Percentiles rank a stretch among this genome's conserved stretches.
Evolutionary conservation across 2,329 filamentous ascomycete species (phyloP).

Genomic region (Clathrospora elynae): DNA sequence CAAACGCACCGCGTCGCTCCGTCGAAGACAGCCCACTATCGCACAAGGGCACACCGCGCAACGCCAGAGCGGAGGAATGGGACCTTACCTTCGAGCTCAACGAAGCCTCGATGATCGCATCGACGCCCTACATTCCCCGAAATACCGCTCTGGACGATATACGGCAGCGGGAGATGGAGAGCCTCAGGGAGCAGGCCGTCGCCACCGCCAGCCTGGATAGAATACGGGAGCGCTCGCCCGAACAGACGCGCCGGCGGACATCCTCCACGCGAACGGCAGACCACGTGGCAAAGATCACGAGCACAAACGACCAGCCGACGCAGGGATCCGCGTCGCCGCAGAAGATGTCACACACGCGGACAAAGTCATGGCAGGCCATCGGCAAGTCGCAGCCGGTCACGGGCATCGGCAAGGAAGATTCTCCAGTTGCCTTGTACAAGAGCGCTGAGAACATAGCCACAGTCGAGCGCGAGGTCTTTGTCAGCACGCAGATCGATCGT

Average conservation of each 20-base stretch:
- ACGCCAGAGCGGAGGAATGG: slow-evolving; percentile 33
- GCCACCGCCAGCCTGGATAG: slow-evolving; percentile 39
- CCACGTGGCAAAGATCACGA: slow-evolving; percentile 5
- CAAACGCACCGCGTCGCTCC: slow-evolving; percentile 48
- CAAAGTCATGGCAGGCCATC: slow-evolving; percentile 39
- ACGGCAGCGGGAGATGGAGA: slow-evolving; percentile 50
- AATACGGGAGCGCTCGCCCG: slow-evolving; percentile 38
- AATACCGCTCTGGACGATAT: slow-evolving; percentile 52
- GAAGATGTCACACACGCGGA: slow-evolving; percentile 27
- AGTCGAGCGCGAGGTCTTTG: slow-evolving; percentile 36
- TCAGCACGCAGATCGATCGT: slow-evolving; percentile 27
- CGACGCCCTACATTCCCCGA: slow-evolving; percentile 53
- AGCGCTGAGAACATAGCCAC: slow-evolving; percentile 41
- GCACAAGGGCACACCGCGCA: slow-evolving; percentile 40
- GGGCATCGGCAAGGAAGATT: slow-evolving; percentile 34
- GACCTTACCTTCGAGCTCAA: slow-evolving; percentile 53
- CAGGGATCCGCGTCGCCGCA: slow-evolving; percentile 15
- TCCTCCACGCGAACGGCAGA: slow-evolving; percentile 18
- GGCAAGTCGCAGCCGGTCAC: slow-evolving; percentile 36
- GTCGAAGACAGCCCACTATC: slow-evolving; percentile 53
- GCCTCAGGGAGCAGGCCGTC: slow-evolving; percentile 42
- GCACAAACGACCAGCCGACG: slow-evolving; percentile 10
- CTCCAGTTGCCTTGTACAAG: slow-evolving; percentile 43
- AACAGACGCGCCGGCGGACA: slow-evolving; percentile 28
- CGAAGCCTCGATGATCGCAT: slow-evolving; percentile 53